Conservation (phyloP, 345 rosid species). For the Brassica cretica region DNA sequence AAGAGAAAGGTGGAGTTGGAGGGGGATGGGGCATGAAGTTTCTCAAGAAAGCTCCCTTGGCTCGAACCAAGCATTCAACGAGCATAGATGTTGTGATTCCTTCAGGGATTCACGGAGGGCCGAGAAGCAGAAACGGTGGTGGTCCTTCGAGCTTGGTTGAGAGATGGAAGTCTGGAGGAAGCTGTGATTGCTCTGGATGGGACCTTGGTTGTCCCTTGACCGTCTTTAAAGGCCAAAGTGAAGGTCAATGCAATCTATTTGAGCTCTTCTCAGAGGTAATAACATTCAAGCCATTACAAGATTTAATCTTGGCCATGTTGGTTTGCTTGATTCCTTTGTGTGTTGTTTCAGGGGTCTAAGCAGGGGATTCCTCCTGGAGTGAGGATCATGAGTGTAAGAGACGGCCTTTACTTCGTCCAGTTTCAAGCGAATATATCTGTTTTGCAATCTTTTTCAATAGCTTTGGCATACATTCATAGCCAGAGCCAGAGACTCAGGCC, state of each 20-base stretch:
- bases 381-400: slow-evolving; percentile 68
- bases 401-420: slow-evolving; percentile 69
- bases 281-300: slow-evolving; percentile 31
- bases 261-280: slow-evolving; percentile 73
- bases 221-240: slow-evolving; percentile 46
- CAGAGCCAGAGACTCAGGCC: slow-evolving; percentile 58
- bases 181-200: slow-evolving; percentile 98
- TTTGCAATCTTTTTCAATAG: slow-evolving; percentile 78
- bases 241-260: slow-evolving; percentile 61
- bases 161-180: slow-evolving; percentile 93
- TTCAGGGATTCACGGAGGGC: slow-evolving; percentile 89
- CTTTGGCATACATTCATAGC: slow-evolving; percentile 75
- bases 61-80: slow-evolving; percentile 43
- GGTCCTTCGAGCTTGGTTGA: slow-evolving; percentile 78
- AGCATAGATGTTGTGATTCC: slow-evolving; percentile 75
- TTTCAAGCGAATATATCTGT: slow-evolving; percentile 68
- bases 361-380: slow-evolving; percentile 56
- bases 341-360: slow-evolving; percentile 57
- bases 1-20: slow-evolving; percentile 53
- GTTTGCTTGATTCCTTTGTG: background rate
- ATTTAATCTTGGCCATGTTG: background rate
- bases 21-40: slow-evolving; percentile 99
- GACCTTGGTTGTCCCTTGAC: slow-evolving; percentile 84
- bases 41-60: slow-evolving; percentile 49
- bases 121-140: slow-evolving; percentile 57